Base-by-base conservation (phyloP, 805 yeast species). In the Saccharomycopsis amapae region DNA sequence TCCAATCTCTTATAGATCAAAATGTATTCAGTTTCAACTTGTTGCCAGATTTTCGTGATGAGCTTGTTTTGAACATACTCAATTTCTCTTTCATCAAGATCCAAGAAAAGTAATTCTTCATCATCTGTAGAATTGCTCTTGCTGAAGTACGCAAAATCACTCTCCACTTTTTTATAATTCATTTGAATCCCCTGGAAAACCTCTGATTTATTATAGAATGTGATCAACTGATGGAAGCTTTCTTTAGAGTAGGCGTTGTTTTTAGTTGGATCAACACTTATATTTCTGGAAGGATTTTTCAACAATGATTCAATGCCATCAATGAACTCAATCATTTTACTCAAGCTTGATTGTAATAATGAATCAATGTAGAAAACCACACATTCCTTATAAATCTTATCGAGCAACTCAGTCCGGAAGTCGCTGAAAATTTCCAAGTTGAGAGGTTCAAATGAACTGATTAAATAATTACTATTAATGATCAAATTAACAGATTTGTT, bases 271-370 rank as follows among this genome's bases (percentile, higher is more conserved):
- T 71, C 71, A 17, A 70, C 63, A 2, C 48, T 43, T 31, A 56
- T 53, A 6, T 56, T 56, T 2, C 44, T 46, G 2, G 66, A 67
- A 37, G 64, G 62, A 10, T 69, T 59, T 22, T 62, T 69, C 2
- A 67, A 59, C 10, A 79, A 59, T 2, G 73, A 69, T 48, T 80
- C 82, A 35, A 79, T 75, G 30, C 80, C 85, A 34, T 71, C 70
- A 2, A 87, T 74, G 58, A 85, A 81, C 23, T 75, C 78, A 13
- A 76, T 65, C 41, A 88, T 56, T 56, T 81, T 82, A 0, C 93
- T 90, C 56, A 87, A 69, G 20, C 78, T 69, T 38, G 79, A 69
- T 45, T 66, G 62, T 35, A 78, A 58, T 13, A 80, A 61, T n/a
- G 55, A 55, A n/a, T 58, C 59, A 10, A 78, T 69, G 59, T 78